Evolutionary conservation across 208 protist genomes (phyloP), one percentile per base, ranked within the genome.

Genomic region (Leishmania tarentolae): DNA sequence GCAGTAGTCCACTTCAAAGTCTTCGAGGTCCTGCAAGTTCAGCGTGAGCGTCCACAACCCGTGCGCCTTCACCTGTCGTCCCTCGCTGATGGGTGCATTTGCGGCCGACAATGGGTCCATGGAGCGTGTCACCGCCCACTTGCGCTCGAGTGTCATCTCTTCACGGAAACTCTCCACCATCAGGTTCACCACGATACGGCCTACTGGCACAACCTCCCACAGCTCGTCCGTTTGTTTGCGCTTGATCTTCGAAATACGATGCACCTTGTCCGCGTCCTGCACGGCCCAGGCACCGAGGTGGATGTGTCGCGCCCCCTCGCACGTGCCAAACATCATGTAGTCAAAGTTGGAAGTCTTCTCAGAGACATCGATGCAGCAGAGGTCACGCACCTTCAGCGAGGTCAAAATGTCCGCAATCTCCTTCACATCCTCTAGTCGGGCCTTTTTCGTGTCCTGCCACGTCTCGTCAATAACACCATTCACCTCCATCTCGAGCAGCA

Each of bases 1-100:
- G 87, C 94, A 97, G 86, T 97, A 97, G 81, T 97, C 94, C 31
- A 97, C 91, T 79, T 98, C 95, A 87, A 97, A 98, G 79, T 98
- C 95, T 78, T 96, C 93, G 46, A 98, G 81, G 79, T 98, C 95
- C 76, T 98, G 95, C 72, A 98, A 77, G 80, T 98, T 98, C 40
- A 98, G 75, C 63, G 95, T 98, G 68, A 98, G 82, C 17, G 95
- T 96, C 93, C 95, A 98, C 66, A 98, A 85, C 15, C 95, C 95
- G 80, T 98, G 95, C 37, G 93, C 89, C 24, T 84, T 85, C 42
- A 92, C 89, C 53, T 93, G 85, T 40, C 95, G 79, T 31, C 95
- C 95, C 81, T 98, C 95, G 83, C 95, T 96, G 52, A 98, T 88
- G 21, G 95, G 90, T 3, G 93, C 92, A 78, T 96, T 96, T 24